Base-by-base conservation (phyloP, 257 asterid species). In the Nemophila menziesii region DNA sequence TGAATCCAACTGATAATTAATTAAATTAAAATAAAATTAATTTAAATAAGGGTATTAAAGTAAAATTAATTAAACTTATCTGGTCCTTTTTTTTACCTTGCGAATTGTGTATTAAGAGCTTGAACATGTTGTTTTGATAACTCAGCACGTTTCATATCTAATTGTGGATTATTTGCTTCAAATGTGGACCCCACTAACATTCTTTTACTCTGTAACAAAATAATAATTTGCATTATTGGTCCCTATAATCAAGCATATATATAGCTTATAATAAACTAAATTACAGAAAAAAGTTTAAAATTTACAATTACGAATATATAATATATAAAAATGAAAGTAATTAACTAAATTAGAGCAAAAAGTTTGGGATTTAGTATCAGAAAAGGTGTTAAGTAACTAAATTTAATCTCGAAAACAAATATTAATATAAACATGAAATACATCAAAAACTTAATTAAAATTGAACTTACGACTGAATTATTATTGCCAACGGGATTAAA, bases 81-180 rank as follows among this genome's bases (percentile, higher is more conserved):
- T 24, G 29, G 39, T 22, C 20, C 11, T 21, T n/a, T n/a, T n/a
- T n/a, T n/a, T n/a, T n/a, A 89, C 94, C 94, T 84, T 49, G 96
- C 96, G 46, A 84, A 89, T 54, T 89, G 94, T 34, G 72, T 69
- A 69, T 89, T 84, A 64, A 84, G 96, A 66, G 94, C 98, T 79
- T 84, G 80, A 65, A 81, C 96, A 56, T 89, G 93, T 75, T 72
- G 92, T 56, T 70, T 77, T 24, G 94, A 89, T 51, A 84, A 76
- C 55, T 89, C 93, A 44, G 96, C 94, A 51, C 92, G 65, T 74
- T 67, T 64, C 70, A 39, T 49, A 65, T 81, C 92, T 73, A 78
- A 68, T 22, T 71, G 78, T 24, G 61, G 77, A 16, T 52, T 10
- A 16, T 42, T 22, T 17, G 43, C 33, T 54, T 62, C 79, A 37